phyloP scores from a whole-genome alignment of 2,329 filamentous ascomycete species.

The Sporothrix euskadiensis region DNA sequence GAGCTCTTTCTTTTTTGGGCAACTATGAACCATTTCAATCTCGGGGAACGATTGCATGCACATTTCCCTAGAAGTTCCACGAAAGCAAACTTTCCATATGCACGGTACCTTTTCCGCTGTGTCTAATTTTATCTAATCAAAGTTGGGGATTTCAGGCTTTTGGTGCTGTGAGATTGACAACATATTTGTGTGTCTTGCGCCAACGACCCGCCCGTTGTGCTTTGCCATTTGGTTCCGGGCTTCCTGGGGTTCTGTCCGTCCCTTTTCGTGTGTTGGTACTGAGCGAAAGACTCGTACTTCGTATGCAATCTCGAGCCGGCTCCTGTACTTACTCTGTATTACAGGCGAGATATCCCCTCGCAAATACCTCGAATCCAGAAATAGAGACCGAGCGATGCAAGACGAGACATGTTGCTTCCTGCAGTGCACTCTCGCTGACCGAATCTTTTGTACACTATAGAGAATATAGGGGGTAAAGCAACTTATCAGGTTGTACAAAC shows the following conservation, averaged over 20 bases:
- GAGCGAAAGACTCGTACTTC: not conserved
- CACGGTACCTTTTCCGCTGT: constrained; percentile 10
- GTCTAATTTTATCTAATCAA: not conserved
- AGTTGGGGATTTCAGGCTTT: not conserved
- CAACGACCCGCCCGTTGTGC: not conserved
- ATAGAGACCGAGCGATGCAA: not conserved
- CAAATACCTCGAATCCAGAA: not conserved
- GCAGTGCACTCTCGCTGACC: not conserved
- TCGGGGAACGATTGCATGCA: not conserved
- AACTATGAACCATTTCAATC: constrained; percentile 1
- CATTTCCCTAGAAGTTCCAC: not conserved
- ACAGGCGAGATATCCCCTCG: not conserved
- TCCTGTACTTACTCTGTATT: not conserved
- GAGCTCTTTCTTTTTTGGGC: not conserved
- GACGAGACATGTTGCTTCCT: not conserved
- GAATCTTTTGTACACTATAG: not conserved
- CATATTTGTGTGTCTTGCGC: not conserved
- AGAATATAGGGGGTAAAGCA: not conserved
- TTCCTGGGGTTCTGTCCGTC: not conserved
- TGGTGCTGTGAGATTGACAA: constrained; percentile 10
- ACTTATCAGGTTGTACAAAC: not conserved
- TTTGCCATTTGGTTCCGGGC: not conserved
- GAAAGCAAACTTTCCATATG: not conserved
- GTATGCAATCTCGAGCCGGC: not conserved
- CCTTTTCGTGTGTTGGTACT: not conserved